Conservation (phyloP, 2,329 filamentous ascomycete genomes). For the Fusarium newnesense region DNA sequence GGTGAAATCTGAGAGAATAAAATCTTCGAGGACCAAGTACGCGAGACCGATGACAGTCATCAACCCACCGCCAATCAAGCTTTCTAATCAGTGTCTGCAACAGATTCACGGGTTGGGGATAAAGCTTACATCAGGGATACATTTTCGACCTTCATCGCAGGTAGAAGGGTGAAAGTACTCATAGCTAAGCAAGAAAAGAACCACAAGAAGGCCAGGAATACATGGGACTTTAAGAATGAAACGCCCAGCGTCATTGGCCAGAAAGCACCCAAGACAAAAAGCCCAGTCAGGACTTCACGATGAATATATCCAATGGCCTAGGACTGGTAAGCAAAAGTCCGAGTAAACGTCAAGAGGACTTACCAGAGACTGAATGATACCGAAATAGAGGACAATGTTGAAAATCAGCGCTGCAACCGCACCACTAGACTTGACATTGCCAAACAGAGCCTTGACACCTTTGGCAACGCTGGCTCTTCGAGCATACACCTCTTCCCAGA, state of each 20-base stretch:
- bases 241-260: conserved; percentile 83
- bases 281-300: conserved; percentile 83
- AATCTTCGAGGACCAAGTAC: conserved; percentile 84
- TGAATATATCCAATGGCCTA: conserved; percentile 93
- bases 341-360: conserved; percentile 42
- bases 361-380: conserved; percentile 81
- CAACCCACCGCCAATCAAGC: conserved; percentile 77
- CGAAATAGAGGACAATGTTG: conserved; percentile 75
- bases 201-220: conserved; percentile 76
- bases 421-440: conserved; percentile 70
- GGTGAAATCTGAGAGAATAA: conserved; percentile 59
- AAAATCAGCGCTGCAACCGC: conserved; percentile 69
- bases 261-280: conserved; percentile 79
- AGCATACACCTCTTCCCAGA: conserved; percentile 96
- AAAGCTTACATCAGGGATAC: conserved; percentile 74
- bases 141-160: conserved; percentile 86
- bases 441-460: conserved; percentile 75
- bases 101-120: too few relatives aligned
- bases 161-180: conserved; percentile 90
- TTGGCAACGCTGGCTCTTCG: conserved; percentile 74
- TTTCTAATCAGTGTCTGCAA: conserved; percentile 49
- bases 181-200: conserved; percentile 79
- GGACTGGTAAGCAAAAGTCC: conserved; percentile 7
- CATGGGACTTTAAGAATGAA: conserved; percentile 75
- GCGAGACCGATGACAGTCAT: conserved; percentile 81